Evolutionary conservation across 345 rosid species (phyloP).

Genomic region (Populus tremula): DNA sequence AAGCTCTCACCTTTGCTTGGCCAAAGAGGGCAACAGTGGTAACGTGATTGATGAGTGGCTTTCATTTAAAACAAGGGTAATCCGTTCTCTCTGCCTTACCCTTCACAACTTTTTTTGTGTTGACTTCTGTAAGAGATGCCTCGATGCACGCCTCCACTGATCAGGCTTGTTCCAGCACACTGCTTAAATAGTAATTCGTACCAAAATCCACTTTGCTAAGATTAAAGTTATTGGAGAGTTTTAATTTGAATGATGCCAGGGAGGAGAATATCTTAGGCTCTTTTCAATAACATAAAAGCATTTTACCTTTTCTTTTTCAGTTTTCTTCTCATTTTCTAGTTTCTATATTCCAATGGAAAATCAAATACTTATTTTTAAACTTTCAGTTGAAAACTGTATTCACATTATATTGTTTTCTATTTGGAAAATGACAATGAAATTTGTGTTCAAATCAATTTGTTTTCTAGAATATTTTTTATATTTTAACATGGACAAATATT

Average conservation of each 20-base stretch:
- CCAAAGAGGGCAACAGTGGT: neutral
- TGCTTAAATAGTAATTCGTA: neutral
- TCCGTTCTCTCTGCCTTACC: neutral
- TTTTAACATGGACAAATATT: rapidly evolving
- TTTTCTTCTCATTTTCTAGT: no score
- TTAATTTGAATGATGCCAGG: neutral
- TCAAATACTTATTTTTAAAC: no score
- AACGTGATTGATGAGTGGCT: neutral
- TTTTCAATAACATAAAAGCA: no score
- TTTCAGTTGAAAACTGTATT: no score
- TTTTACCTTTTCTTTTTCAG: no score
- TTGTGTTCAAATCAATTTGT: no score
- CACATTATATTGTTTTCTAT: no score
- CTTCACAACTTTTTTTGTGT: neutral
- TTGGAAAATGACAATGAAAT: no score
- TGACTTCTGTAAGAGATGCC: neutral
- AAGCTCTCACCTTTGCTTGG: neutral
- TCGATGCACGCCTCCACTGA: neutral
- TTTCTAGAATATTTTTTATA: no score
- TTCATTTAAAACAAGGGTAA: neutral
- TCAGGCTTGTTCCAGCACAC: neutral
- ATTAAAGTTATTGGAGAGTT: neutral
- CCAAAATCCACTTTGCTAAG: neutral
- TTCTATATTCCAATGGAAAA: no score
- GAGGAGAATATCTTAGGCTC: no score